A percentile compares a stretch with the other conserved stretches of the same genome.
Evolutionary conservation across 2,329 filamentous ascomycete species (phyloP).

Genomic region (Exophiala viscosa): DNA sequence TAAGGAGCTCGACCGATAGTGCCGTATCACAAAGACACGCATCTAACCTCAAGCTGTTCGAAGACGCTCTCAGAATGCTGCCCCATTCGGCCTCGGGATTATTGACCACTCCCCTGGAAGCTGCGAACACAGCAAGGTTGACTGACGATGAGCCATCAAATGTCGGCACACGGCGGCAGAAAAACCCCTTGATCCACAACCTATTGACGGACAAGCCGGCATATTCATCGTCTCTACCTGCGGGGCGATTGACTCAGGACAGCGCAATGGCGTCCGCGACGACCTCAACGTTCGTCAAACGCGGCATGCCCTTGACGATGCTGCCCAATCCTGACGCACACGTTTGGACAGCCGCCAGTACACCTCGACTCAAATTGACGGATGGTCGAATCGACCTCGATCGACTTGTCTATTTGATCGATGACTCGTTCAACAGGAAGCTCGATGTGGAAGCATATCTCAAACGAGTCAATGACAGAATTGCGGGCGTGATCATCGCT

Average conservation of each 20-base stretch:
- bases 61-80: constrained; percentile 67
- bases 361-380: constrained; percentile 65
- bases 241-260: constrained; percentile 53
- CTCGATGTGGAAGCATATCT: constrained; percentile 83
- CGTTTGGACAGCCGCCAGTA: constrained; percentile 65
- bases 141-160: constrained; percentile 37
- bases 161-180: constrained; percentile 57
- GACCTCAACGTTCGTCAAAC: constrained; percentile 79
- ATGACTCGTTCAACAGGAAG: constrained; percentile 85
- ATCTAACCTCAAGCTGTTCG: constrained; percentile 60
- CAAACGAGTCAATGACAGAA: constrained; percentile 68
- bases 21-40: constrained; percentile 26
- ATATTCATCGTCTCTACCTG: constrained; percentile 84
- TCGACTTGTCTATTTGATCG: constrained; percentile 79
- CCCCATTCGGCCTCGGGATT: constrained; percentile 82
- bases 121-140: constrained; percentile 57
- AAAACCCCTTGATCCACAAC: constrained; percentile 91
- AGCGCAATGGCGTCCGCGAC: constrained; percentile 32
- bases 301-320: constrained; percentile 82
- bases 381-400: constrained; percentile 79
- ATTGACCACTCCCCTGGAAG: constrained; percentile 81
- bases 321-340: constrained; percentile 65
- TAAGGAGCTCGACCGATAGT: constrained; percentile 40
- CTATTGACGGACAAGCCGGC: constrained; percentile 91
- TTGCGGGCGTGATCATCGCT: constrained; percentile 90